These are phyloP conservation scores for Coffea humblotiana DNA, from an alignment of 305 asterid species.

Conservation along the genomic window DNA sequence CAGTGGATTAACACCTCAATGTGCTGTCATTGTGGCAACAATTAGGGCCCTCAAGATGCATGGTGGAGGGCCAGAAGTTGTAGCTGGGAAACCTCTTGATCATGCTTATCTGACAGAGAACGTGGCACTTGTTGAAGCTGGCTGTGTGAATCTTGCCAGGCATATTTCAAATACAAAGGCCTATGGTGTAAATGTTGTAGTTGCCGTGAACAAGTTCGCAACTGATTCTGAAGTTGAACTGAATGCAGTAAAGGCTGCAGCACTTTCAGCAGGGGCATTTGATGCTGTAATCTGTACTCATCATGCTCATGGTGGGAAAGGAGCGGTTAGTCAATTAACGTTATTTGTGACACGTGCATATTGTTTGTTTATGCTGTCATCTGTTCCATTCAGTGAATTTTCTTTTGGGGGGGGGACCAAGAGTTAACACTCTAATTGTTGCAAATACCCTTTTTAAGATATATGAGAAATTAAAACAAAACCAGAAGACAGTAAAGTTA, in stretches of 20 bases:
- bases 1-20: constrained; percentile 88
- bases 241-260: constrained; percentile 67
- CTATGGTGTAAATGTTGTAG: constrained; percentile 93
- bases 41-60: constrained; percentile 97
- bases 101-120: constrained; percentile 88
- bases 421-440: background rate
- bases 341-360: background rate
- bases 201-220: constrained; percentile 86
- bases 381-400: background rate
- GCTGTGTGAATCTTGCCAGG: constrained; percentile 77
- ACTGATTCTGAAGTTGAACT: constrained; percentile 88
- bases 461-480: background rate
- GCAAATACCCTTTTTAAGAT: background rate
- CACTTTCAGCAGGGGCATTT: constrained; percentile 88
- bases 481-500: background rate
- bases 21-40: constrained; percentile 92
- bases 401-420: background rate
- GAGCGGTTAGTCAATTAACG: constrained; percentile 72
- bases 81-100: constrained; percentile 93
- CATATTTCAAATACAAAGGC: constrained; percentile 78
- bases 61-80: constrained; percentile 94
- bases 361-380: background rate
- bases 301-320: constrained; percentile 98
- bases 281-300: constrained; percentile 92
- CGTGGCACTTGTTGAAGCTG: constrained; percentile 86